phyloP scores from a whole-genome alignment of 768 basidiomycete genomes.

The Aureoboletus auriporus region DNA sequence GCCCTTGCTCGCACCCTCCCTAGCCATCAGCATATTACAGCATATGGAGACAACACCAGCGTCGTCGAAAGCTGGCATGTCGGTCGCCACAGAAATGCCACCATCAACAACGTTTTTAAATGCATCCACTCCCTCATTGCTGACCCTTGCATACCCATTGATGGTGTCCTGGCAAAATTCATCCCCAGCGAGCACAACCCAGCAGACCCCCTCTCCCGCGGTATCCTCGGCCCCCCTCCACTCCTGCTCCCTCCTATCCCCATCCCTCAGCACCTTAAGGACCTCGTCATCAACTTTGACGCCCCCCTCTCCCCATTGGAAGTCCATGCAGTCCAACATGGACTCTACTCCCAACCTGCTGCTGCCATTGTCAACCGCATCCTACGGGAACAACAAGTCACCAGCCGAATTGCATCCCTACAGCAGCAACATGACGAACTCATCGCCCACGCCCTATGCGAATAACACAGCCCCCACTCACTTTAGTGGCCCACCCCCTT shows the following conservation, averaged over 20 bases:
- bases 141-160: neutral
- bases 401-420: too few species aligned
- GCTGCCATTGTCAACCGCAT: neutral
- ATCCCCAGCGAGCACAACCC: conserved; percentile 5
- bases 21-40: neutral
- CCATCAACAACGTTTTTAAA: conserved; percentile 13
- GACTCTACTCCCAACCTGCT: neutral
- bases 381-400: too few species aligned
- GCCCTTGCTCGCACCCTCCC: neutral
- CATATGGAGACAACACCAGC: conserved; percentile 10
- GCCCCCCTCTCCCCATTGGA: too few species aligned
- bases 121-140: conserved; percentile 3
- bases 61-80: conserved; percentile 10
- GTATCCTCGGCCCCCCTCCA: neutral
- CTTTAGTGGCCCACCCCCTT: too few species aligned
- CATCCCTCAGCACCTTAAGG: neutral
- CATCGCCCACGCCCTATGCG: too few species aligned
- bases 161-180: neutral
- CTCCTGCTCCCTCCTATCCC: conserved; percentile 6
- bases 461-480: too few species aligned
- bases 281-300: neutral
- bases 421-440: too few species aligned
- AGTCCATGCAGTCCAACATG: neutral
- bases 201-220: conserved; percentile 17
- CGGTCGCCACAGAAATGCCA: conserved; percentile 4